Evolutionary conservation across 768 basidiomycete genomes (phyloP), one percentile per base, ranked within the genome.

Genomic region (Mycena rosella): DNA sequence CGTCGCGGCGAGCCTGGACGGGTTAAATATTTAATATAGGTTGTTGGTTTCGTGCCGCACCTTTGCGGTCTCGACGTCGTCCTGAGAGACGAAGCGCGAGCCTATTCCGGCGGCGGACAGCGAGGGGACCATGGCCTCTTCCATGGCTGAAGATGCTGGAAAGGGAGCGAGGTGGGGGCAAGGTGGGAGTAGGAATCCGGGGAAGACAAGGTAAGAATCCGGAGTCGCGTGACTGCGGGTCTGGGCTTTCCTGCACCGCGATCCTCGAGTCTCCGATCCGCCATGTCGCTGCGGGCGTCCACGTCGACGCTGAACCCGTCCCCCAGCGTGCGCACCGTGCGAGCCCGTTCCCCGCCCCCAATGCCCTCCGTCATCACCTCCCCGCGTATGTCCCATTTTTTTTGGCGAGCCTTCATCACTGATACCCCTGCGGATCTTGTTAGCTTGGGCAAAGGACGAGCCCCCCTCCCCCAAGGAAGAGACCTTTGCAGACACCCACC

Each of bases 381-480:
- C 34, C 92, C 92, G 67, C 92, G 92, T 94, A 77, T 74, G 88
- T 84, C 15, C 24, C 49, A 45, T 32, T 38, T 38, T 38, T 38
- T 38, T 10, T 10, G n/a, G 17, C 27, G 20, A 22, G 14, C 54
- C 30, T 51, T 65, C 47, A 60, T 45, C 38, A 42, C 49, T 42
- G 17, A 44, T 47, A 64, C 51, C n/a, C 60, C 70, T 52, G 40
- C 63, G n/a, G n/a, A 40, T 40, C 38, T 18, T 62, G 56, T 32
- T 69, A 95, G 93, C 94, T 54, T 95, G 93, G 93, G 94, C 93
- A 5, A 84, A 87, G 71, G 91, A 95, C 75, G 94, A 95, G 74
- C 92, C 92, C 5, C 91, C 92, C 5, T 93, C 92, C 0, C 91
- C 92, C 1, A 86, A 80, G 47, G 85, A 88, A 53, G 83, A 82